Evolutionary conservation across 1,139 yeast genomes (phyloP).

Genomic region (Candida tropicalis): DNA sequence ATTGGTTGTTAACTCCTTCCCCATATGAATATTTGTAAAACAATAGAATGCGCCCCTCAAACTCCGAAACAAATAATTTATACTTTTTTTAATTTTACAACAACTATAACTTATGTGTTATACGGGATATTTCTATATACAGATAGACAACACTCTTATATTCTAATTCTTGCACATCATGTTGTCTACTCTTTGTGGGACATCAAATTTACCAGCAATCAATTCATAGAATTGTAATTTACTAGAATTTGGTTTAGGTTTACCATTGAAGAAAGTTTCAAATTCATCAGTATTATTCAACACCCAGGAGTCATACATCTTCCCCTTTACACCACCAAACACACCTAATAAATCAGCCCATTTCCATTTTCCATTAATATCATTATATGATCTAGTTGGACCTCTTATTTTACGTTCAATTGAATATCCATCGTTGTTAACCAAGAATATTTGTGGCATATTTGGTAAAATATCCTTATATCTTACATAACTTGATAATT

Average conservation of each 20-base stretch:
- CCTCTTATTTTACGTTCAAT: slow-evolving; percentile 86
- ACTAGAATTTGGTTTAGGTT: background rate
- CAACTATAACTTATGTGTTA: too few relatives aligned
- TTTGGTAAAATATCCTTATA: slow-evolving; percentile 43
- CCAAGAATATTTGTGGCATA: slow-evolving; percentile 60
- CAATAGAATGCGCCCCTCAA: too few relatives aligned
- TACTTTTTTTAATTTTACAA: too few relatives aligned
- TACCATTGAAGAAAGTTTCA: slow-evolving; percentile 24
- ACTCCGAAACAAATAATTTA: background rate
- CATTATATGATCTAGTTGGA: slow-evolving; percentile 74
- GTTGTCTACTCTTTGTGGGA: slow-evolving; percentile 53
- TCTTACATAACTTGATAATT: slow-evolving; percentile 68
- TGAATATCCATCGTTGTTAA: slow-evolving; percentile 86
- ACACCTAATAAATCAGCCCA: slow-evolving; percentile 68
- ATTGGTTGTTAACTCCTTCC: too few relatives aligned
- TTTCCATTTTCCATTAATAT: slow-evolving; percentile 76
- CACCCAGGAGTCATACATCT: slow-evolving; percentile 35
- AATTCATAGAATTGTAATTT: slow-evolving; percentile 58
- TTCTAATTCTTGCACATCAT: slow-evolving; percentile 13
- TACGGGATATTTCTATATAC: background rate
- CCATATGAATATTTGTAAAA: too few relatives aligned
- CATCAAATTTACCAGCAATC: slow-evolving; percentile 58
- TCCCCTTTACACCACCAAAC: slow-evolving; percentile 60
- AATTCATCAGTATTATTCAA: slow-evolving; percentile 33
- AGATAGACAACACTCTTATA: background rate